These are phyloP conservation scores for Scenedesmus sp. DNA, from an alignment of 163 green algal species.

Conservation along the genomic window DNA sequence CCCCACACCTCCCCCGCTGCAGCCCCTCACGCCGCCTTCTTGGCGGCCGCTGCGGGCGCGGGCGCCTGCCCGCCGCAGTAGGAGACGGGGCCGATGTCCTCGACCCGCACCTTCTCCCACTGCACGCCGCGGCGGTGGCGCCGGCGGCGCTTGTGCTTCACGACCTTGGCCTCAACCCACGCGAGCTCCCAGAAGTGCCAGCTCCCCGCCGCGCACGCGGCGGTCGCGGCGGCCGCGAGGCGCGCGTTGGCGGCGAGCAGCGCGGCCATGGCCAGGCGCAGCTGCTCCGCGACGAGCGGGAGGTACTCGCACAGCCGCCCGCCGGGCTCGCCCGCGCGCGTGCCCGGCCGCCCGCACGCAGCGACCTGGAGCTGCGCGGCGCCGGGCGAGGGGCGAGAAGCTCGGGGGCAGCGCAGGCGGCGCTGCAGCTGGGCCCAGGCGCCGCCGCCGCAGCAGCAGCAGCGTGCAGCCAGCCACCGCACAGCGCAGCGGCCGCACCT, in stretches of 20 bases:
- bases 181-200: slow-evolving; percentile 61
- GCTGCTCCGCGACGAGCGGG: slow-evolving; percentile 49
- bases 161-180: slow-evolving; percentile 64
- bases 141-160: slow-evolving; percentile 62
- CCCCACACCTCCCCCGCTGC: no score
- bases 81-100: slow-evolving; percentile 38
- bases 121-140: slow-evolving; percentile 33
- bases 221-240: slow-evolving; percentile 15
- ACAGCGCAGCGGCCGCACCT: slow-evolving; percentile 11
- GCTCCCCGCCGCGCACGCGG: slow-evolving; percentile 1
- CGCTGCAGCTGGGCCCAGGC: neutral
- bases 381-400: neutral
- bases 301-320: slow-evolving; percentile 57
- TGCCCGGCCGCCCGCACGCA: slow-evolving; percentile 3
- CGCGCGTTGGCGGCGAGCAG: slow-evolving; percentile 28
- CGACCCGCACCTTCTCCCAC: slow-evolving; percentile 46
- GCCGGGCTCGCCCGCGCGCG: slow-evolving; percentile 29
- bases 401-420: neutral
- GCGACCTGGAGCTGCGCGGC: slow-evolving; percentile 12
- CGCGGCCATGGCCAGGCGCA: slow-evolving; percentile 45
- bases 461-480: no score
- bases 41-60: neutral
- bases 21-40: slow-evolving; percentile 19
- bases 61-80: slow-evolving; percentile 27
- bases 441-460: neutral